Percentiles rank a stretch among this genome's conserved stretches.
Evolutionary conservation across 768 basidiomycete species (phyloP).

Genomic region (Lactarius psammicola): DNA sequence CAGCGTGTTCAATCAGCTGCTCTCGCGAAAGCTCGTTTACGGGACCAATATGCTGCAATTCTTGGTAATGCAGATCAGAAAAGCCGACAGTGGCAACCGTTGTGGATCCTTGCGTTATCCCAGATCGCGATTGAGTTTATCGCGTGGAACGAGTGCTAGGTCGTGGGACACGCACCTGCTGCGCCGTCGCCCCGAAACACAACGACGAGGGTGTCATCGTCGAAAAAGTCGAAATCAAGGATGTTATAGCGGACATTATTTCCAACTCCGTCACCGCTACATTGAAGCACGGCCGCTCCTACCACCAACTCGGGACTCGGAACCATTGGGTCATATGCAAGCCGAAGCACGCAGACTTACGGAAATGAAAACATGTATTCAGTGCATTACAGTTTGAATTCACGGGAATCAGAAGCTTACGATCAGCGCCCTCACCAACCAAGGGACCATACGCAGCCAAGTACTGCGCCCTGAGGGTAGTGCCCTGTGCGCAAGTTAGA

Average conservation of each 20-base stretch:
- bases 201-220: slow-evolving; percentile 65
- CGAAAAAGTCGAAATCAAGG: slow-evolving; percentile 74
- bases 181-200: slow-evolving; percentile 53
- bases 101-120: slow-evolving; percentile 46
- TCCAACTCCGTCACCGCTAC: slow-evolving; percentile 43
- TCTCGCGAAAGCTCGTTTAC: slow-evolving; percentile 57
- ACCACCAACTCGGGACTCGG: slow-evolving; percentile 42
- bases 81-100: slow-evolving; percentile 66
- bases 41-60: slow-evolving; percentile 47
- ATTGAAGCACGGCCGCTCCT: slow-evolving; percentile 51
- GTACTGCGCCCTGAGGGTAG: slow-evolving; percentile 21
- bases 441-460: slow-evolving; percentile 19
- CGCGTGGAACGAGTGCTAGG: slow-evolving; percentile 26
- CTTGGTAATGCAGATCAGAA: slow-evolving; percentile 57
- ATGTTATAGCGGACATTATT: slow-evolving; percentile 47
- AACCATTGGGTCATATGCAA: slow-evolving; percentile 48
- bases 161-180: slow-evolving; percentile 46
- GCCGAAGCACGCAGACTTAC: slow-evolving; percentile 57
- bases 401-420: slow-evolving; percentile 42
- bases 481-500: slow-evolving; percentile 17
- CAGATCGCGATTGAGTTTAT: slow-evolving; percentile 24
- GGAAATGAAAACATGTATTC: slow-evolving; percentile 20
- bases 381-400: slow-evolving; percentile 23
- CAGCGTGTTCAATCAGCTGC: slow-evolving; percentile 59
- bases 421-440: slow-evolving; percentile 39